phyloP scores from a whole-genome alignment of 2,329 filamentous ascomycete species.

The Paecilomyces sp. region DNA sequence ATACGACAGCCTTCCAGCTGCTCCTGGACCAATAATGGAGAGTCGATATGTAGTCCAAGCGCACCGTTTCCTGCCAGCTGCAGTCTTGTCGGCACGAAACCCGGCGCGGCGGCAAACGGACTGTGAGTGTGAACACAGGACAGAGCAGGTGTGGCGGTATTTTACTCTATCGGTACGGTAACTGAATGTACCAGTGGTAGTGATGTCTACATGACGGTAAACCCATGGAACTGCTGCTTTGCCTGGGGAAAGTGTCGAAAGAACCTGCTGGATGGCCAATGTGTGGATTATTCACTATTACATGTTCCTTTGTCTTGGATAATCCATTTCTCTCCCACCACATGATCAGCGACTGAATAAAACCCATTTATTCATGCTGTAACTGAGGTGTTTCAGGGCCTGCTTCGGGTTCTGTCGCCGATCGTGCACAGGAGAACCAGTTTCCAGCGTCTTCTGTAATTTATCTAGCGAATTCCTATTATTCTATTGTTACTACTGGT shows the following conservation, averaged over 20 bases:
- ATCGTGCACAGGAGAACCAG: too few relatives aligned
- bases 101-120: not conserved
- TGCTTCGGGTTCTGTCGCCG: too few relatives aligned
- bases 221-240: not conserved
- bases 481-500: not conserved
- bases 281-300: not conserved
- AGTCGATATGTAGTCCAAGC: not conserved
- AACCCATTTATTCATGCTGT: too few relatives aligned
- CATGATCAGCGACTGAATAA: too few relatives aligned
- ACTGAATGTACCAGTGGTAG: not conserved
- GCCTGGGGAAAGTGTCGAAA: not conserved
- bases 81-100: not conserved
- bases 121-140: not conserved
- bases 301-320: not conserved
- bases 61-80: not conserved
- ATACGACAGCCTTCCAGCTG: not conserved
- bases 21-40: not conserved
- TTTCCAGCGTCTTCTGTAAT: not conserved
- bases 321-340: too few relatives aligned
- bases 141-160: not conserved
- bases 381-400: too few relatives aligned
- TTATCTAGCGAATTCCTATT: not conserved
- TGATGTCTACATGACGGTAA: not conserved
- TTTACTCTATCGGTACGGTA: not conserved
- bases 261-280: too few relatives aligned